phyloP scores from a whole-genome alignment of 805 yeast genomes.

The Candida adriatica region DNA sequence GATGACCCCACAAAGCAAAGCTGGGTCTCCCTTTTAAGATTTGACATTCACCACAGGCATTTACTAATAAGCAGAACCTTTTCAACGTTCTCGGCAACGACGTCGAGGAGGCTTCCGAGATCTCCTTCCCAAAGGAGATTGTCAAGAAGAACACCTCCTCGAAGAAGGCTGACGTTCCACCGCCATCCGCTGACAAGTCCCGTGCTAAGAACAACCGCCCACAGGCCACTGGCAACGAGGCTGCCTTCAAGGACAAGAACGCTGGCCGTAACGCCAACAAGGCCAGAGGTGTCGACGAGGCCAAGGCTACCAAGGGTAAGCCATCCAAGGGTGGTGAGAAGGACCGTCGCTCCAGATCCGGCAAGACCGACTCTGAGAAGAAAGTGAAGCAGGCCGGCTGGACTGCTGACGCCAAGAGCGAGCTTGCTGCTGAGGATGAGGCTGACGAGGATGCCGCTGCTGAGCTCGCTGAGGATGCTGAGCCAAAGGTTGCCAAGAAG shows the following conservation, averaged over 20 bases:
- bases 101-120: constrained; percentile 66
- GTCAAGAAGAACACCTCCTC: constrained; percentile 80
- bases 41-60: background rate
- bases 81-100: constrained; percentile 82
- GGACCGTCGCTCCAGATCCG: constrained; percentile 86
- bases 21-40: background rate
- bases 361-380: constrained; percentile 80
- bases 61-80: constrained; percentile 48
- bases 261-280: constrained; percentile 61
- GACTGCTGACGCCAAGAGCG: constrained; percentile 73
- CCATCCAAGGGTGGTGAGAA: constrained; percentile 38
- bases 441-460: constrained; percentile 44
- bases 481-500: constrained; percentile 47
- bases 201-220: constrained; percentile 69
- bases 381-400: constrained; percentile 72
- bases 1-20: background rate
- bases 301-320: constrained; percentile 46
- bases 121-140: constrained; percentile 60
- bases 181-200: constrained; percentile 75
- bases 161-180: constrained; percentile 79
- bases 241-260: constrained; percentile 67
- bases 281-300: constrained; percentile 41
- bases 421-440: constrained; percentile 61
- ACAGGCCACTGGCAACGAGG: constrained; percentile 79
- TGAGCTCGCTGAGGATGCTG: constrained; percentile 34